These are phyloP conservation scores for Colletotrichum abscissum DNA, from an alignment of 2,329 filamentous ascomycete species.

Conservation along the genomic window DNA sequence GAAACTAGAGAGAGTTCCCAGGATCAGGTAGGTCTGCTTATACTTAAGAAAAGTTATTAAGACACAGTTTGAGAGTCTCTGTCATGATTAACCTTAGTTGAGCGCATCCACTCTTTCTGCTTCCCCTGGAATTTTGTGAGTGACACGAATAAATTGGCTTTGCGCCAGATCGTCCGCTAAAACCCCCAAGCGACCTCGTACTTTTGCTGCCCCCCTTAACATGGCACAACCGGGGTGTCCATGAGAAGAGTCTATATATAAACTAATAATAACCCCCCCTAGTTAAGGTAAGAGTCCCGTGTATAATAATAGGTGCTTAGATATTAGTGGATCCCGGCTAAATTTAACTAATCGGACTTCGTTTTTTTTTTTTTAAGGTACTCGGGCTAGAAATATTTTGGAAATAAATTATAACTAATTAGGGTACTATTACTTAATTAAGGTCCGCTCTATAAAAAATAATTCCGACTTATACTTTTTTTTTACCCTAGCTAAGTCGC, in stretches of 20 bases:
- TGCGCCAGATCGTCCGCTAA: background rate
- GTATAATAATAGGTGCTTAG: too few species aligned
- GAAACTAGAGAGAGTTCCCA: background rate
- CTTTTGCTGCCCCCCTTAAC: background rate
- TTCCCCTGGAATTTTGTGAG: conserved; percentile 11
- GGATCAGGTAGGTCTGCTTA: background rate
- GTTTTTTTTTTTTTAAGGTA: too few species aligned
- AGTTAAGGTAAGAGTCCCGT: too few species aligned
- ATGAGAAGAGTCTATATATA: background rate
- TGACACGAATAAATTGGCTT: conserved; percentile 19
- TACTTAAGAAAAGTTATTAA: background rate
- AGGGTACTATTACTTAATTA: too few species aligned
- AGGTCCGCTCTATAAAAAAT: too few species aligned
- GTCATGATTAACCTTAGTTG: background rate
- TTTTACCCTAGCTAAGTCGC: too few species aligned
- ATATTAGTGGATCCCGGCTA: too few species aligned
- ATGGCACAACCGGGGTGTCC: conserved; percentile 1
- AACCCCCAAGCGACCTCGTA: background rate
- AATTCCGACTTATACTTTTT: too few species aligned
- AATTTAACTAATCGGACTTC: too few species aligned
- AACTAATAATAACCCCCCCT: too few species aligned
- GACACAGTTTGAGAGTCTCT: background rate
- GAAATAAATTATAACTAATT: too few species aligned
- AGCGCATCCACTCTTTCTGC: conserved; percentile 15
- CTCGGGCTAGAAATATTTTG: too few species aligned